Evolutionary conservation across 768 basidiomycete species (phyloP).

Genomic region (Candolleomyces eurysporus): DNA sequence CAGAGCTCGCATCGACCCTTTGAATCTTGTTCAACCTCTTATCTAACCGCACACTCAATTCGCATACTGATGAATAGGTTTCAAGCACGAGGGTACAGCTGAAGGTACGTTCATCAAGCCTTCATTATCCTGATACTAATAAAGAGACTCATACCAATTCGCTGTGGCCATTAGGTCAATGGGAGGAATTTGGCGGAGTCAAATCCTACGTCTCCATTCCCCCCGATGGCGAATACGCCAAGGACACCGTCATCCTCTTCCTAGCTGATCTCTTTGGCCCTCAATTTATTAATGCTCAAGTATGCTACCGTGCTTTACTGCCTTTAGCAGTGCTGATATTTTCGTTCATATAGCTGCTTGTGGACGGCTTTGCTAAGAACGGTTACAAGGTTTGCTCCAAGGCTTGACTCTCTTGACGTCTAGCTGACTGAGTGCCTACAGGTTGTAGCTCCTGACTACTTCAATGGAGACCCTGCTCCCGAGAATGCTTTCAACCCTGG

Average conservation of each 20-base stretch:
- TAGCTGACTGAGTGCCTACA: conserved; percentile 10
- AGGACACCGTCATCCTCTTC: conserved; percentile 56
- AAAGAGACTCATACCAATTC: not conserved
- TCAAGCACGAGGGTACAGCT: conserved; percentile 47
- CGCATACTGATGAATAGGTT: conserved; percentile 29
- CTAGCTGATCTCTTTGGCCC: conserved; percentile 54
- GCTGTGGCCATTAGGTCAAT: conserved; percentile 35
- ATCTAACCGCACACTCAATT: too few relatives aligned
- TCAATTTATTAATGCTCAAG: conserved; percentile 44
- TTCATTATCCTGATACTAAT: not conserved
- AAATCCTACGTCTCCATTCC: conserved; percentile 55
- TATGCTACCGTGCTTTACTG: conserved; percentile 14
- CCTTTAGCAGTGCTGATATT: not conserved
- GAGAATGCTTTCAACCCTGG: conserved; percentile 32
- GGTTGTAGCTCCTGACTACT: conserved; percentile 41
- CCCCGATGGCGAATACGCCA: conserved; percentile 39
- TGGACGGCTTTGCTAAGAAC: conserved; percentile 43
- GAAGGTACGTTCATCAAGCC: conserved; percentile 29
- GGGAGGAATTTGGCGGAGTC: conserved; percentile 46
- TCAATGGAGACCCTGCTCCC: conserved; percentile 41
- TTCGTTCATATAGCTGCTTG: conserved; percentile 29
- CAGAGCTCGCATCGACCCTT: not conserved
- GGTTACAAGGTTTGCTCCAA: conserved; percentile 36
- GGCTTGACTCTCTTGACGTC: not conserved
- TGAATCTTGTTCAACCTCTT: not conserved